These are phyloP conservation scores for Scytalidium lignicola DNA, from an alignment of 2,329 filamentous ascomycete genomes.

Conservation along the genomic window DNA sequence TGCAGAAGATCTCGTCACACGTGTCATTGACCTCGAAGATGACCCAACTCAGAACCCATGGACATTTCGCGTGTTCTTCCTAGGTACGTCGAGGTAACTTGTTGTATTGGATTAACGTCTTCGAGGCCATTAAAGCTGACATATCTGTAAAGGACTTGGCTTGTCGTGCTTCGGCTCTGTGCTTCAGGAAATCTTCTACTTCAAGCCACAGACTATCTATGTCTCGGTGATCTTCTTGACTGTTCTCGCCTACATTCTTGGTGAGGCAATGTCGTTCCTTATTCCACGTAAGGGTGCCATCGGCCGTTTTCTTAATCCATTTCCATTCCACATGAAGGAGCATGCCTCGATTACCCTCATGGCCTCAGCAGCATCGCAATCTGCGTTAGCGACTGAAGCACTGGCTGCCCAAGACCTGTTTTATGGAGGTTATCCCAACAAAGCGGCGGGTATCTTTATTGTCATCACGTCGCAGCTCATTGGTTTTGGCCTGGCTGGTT, in stretches of 20 bases:
- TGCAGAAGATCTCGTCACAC: constrained; percentile 28
- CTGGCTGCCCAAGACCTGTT: constrained; percentile 40
- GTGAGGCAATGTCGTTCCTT: constrained; percentile 31
- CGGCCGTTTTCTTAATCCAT: constrained; percentile 34
- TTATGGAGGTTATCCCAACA: constrained; percentile 34
- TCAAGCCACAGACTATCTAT: constrained; percentile 41
- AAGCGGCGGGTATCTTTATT: constrained; percentile 54
- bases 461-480: constrained; percentile 57
- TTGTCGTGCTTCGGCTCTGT: constrained; percentile 33
- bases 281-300: constrained; percentile 31
- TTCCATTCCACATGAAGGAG: constrained; percentile 32
- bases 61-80: constrained; percentile 34
- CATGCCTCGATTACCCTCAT: constrained; percentile 49
- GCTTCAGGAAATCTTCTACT: constrained; percentile 40
- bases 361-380: constrained; percentile 65
- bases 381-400: constrained; percentile 37
- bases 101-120: neutral
- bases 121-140: neutral
- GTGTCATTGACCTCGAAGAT: constrained; percentile 31
- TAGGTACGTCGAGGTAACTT: constrained; percentile 24
- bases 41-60: constrained; percentile 30
- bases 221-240: constrained; percentile 40
- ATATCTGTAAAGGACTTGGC: constrained; percentile 21
- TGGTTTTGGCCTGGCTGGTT: constrained; percentile 57
- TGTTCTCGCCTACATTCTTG: constrained; percentile 38